These are phyloP conservation scores for Echria macrotheca DNA, from an alignment of 495 filamentous ascomycete genomes.

Conservation along the genomic window DNA sequence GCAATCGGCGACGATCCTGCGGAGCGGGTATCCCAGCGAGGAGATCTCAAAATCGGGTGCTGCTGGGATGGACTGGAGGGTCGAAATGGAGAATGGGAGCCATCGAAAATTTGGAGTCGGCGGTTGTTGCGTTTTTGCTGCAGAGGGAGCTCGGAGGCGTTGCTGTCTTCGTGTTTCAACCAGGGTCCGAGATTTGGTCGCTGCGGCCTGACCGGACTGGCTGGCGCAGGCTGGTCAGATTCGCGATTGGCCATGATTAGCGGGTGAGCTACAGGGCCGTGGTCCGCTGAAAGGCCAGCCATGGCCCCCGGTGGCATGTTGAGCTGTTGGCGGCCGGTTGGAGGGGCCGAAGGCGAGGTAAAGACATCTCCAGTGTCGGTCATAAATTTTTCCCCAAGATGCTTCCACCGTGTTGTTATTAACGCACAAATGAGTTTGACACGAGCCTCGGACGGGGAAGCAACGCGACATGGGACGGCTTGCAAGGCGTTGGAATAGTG, in stretches of 20 bases:
- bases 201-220: constrained; percentile 16
- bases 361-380: constrained; percentile 9
- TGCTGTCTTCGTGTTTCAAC: constrained; percentile 25
- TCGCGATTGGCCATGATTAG: constrained; percentile 15
- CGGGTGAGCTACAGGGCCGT: constrained; percentile 8
- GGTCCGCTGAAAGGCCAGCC: neutral
- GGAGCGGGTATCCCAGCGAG: constrained; percentile 41
- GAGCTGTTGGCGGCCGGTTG: neutral
- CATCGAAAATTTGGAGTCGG: constrained; percentile 22
- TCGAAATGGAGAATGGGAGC: neutral
- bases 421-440: constrained; percentile 17
- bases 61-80: constrained; percentile 14
- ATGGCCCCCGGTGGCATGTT: neutral
- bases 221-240: constrained; percentile 16
- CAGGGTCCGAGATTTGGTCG: constrained; percentile 23
- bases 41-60: constrained; percentile 23
- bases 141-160: constrained; percentile 20
- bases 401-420: constrained; percentile 10
- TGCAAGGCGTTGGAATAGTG: constrained; percentile 15
- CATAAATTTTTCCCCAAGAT: constrained; percentile 15
- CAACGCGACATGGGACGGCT: constrained; percentile 19
- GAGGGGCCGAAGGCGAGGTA: neutral
- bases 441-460: constrained; percentile 15
- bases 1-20: constrained; percentile 15
- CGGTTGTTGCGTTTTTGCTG: constrained; percentile 16